Base-by-base conservation (phyloP, 176 grass and related monocot genomes). In the Panicum miliaceum region DNA sequence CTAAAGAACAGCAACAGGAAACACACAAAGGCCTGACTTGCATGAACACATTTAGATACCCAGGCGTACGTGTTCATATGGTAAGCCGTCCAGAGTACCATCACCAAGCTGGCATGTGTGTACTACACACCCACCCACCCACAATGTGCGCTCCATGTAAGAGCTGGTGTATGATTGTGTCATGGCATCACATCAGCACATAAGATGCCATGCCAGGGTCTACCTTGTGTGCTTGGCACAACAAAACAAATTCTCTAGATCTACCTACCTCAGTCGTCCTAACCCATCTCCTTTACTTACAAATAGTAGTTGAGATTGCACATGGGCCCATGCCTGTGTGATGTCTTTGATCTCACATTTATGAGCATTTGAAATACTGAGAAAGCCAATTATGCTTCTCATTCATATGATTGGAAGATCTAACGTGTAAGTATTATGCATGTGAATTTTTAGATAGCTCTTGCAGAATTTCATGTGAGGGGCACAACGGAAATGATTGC, bases 211-310 rank as follows among this genome's bases (percentile, higher is more conserved):
- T 79, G 65, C 54, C 47, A 64, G 25, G 15, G 48, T 78, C 83
- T 66, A 14, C 23, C 27, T 41, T 75, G 50, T 68, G 40, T 79
- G 22, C 67, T 74, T 78, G 80, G 41, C 79, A 52, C 58, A 84
- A 90, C 50, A 90, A 84, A 80, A 84, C 89, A 90, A 90, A 87
- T 46, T 43, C 61, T 51, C 51, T 59, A 75, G 89, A 90, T 90
- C 88, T 78, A 83, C 73, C 73, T 77, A 68, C 81, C 59, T 52
- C 60, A 34, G 27, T 60, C 45, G 45, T 52, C 45, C 54, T 52
- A 62, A 41, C 43, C 14, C 53, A 20, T 75, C 18, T 29, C 83
- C 58, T 45, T 42, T 59, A 46, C 43, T 29, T 48, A 26, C 46
- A 73, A 73, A 52, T 73, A 68, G 42, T 16, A 76, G 62, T 77